Conservation (phyloP, 1,284 basidiomycete genomes). For the Ustilago vetiveriae region DNA sequence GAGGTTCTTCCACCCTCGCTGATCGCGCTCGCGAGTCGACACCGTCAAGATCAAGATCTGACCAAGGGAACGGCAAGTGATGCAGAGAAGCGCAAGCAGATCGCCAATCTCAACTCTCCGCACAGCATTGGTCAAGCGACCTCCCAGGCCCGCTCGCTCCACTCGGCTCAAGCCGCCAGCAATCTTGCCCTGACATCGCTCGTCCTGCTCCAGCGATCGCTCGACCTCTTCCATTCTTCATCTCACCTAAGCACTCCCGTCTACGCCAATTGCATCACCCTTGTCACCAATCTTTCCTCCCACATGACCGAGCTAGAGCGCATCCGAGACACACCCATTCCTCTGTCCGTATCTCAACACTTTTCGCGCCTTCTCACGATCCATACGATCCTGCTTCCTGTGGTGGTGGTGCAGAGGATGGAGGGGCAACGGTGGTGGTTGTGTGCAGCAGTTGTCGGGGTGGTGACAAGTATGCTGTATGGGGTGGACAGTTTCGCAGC, state of each 20-base stretch:
- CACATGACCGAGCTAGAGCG: slow-evolving; percentile 50
- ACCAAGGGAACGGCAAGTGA: slow-evolving; percentile 5
- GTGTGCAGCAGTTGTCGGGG: slow-evolving; percentile 4
- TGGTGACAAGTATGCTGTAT: slow-evolving; percentile 46
- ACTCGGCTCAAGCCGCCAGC: not conserved
- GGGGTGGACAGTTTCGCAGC: slow-evolving; percentile 45
- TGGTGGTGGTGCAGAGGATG: slow-evolving; percentile 33
- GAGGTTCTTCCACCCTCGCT: slow-evolving; percentile 18
- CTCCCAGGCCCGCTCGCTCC: not conserved
- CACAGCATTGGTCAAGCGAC: not conserved
- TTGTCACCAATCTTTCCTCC: slow-evolving; percentile 33
- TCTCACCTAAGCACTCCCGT: slow-evolving; percentile 23
- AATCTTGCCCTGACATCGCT: slow-evolving; percentile 31
- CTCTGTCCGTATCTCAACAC: slow-evolving; percentile 28
- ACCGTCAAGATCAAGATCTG: slow-evolving; percentile 1
- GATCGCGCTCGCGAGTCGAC: slow-evolving; percentile 8
- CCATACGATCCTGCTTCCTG: slow-evolving; percentile 31
- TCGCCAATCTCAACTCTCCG: slow-evolving; percentile 25
- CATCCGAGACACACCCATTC: slow-evolving; percentile 46
- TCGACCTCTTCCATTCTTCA: slow-evolving; percentile 22
- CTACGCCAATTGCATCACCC: slow-evolving; percentile 40
- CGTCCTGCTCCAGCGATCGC: slow-evolving; percentile 20
- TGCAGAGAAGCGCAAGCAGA: slow-evolving; percentile 21
- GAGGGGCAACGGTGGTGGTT: slow-evolving; percentile 16
- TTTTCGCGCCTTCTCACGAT: slow-evolving; percentile 30